Base-by-base conservation (phyloP, 257 asterid species). In the Avicennia marina region DNA sequence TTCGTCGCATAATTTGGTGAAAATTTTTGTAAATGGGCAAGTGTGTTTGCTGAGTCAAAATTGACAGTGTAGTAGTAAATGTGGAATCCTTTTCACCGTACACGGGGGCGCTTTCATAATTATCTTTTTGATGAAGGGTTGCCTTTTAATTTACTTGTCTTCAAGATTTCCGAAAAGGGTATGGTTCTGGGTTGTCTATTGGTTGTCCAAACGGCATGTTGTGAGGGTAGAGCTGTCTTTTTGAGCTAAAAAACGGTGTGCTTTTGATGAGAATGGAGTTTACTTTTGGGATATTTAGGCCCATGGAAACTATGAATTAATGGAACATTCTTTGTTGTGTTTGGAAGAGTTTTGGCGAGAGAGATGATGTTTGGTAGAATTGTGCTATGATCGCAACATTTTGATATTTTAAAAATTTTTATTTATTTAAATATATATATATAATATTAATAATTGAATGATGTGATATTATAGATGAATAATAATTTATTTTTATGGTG, bases 1-100 rank as follows among this genome's bases (percentile, higher is more conserved):
- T 69, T 39, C 75, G 72, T 75, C 85, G 75, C 82, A 49, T 81
- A 78, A 62, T 63, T 53, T 53, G 31, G 46, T 42, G 52, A 19
- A 53, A 10, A 27, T 0, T 34, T 67, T 11, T 43, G 46, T 17
- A 36, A 52, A 21, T 6, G 31, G 46, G 44, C 20, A 45, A 38
- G 38, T 56, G 41, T 16, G 43, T 42, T 53, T 39, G 33, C 20
- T 63, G 45, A 38, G 71, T 46, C 71, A 65, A 56, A 33, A 21
- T 5, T 33, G 46, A 59, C 26, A 59, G 33, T n/a, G 20, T 34
- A 13, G 45, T 40, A 56, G 34, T 40, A 3, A 29, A 29, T 13
- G 22, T 19, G 45, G 47, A 51, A 49, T 66, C 33, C 66, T 22
- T 7, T 26, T 26, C 22, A 15, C 65, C 60, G 19, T 27, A 7